A percentile compares a stretch with the other conserved stretches of the same genome.
These are phyloP conservation scores for Leccinum subgranulosum DNA, from an alignment of 768 basidiomycete species.

Conservation along the genomic window DNA sequence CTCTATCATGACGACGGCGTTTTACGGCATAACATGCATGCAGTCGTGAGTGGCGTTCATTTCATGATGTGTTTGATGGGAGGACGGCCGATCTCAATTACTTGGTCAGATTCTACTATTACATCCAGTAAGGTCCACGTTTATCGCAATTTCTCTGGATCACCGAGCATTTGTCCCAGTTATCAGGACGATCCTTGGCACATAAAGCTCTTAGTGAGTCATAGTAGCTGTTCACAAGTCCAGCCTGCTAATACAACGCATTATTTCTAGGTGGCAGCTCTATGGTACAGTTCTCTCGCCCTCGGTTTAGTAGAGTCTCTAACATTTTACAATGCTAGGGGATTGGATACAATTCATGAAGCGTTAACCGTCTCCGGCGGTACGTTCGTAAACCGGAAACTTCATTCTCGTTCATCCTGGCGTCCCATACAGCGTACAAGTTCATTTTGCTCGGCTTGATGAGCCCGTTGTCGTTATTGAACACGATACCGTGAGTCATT, in stretches of 20 bases:
- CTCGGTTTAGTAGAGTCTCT: background rate
- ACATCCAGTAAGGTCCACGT: background rate
- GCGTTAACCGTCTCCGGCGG: slow-evolving; percentile 5
- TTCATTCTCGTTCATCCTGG: background rate
- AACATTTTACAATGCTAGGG: slow-evolving; percentile 3
- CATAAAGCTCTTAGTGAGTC: slow-evolving; percentile 14
- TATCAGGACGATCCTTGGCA: slow-evolving; percentile 1
- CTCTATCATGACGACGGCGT: background rate
- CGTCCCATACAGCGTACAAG: slow-evolving; percentile 7
- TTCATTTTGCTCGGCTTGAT: background rate
- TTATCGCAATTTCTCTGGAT: background rate
- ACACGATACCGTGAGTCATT: slow-evolving; percentile 3
- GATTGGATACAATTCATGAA: slow-evolving; percentile 12
- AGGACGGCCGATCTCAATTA: background rate
- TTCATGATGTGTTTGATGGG: background rate
- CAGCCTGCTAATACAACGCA: background rate
- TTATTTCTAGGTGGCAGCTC: slow-evolving; percentile 2
- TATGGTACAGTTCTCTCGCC: slow-evolving; percentile 1
- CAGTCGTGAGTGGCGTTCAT: background rate
- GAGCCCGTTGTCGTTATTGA: background rate
- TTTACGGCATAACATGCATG: background rate
- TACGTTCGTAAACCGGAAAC: background rate
- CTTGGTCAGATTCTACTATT: background rate
- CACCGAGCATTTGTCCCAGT: background rate
- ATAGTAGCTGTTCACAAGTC: background rate